Conservation (phyloP, 345 rosid species). For the Melaleuca alternifolia region DNA sequence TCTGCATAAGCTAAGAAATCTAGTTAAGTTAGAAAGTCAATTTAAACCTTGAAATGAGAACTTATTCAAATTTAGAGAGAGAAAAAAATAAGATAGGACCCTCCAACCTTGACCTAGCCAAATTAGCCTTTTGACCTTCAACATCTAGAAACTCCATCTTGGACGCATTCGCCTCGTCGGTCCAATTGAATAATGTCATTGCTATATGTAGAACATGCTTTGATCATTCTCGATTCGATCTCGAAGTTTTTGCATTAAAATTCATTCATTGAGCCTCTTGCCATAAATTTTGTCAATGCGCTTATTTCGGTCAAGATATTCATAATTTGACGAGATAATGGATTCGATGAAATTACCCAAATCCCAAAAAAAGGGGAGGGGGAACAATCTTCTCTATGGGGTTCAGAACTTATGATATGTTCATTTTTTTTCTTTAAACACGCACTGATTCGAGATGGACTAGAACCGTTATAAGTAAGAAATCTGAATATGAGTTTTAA, state of each 20-base stretch:
- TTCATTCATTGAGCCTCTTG: background rate
- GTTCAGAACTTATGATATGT: background rate
- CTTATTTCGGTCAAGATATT: background rate
- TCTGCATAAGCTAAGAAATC: background rate
- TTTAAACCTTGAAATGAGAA: no score
- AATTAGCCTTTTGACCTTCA: background rate
- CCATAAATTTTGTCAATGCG: background rate
- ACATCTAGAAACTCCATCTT: background rate
- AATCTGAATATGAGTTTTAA: background rate
- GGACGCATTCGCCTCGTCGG: background rate
- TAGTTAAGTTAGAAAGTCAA: background rate
- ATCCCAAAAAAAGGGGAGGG: background rate
- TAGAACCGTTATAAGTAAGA: background rate
- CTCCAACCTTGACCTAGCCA: no score
- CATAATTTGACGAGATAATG: background rate
- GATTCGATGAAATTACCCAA: background rate
- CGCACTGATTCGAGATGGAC: background rate
- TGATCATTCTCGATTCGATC: background rate
- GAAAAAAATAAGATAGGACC: no score
- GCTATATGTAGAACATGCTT: background rate
- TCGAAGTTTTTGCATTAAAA: background rate
- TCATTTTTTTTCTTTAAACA: background rate
- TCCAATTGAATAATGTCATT: no score
- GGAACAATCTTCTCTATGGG: background rate
- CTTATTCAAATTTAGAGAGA: no score